Evolutionary conservation across 176 grass and related monocot species (phyloP).

Genomic region (Urochloa ruziziensis): DNA sequence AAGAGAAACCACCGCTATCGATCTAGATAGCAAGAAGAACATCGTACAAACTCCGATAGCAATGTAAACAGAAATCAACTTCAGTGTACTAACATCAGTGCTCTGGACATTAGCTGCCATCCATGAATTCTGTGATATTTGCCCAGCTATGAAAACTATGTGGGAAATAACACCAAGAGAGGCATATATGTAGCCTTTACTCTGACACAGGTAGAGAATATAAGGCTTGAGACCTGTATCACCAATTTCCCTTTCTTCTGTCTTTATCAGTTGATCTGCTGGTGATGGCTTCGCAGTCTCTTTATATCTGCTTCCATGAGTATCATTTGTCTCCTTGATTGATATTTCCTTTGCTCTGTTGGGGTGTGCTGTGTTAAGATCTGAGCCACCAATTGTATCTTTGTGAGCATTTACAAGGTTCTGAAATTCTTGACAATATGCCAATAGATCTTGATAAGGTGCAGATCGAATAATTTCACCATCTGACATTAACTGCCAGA

Average conservation of each 20-base stretch:
- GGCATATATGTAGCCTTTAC: constrained; percentile 73
- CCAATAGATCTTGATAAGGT: constrained; percentile 58
- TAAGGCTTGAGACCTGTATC: constrained; percentile 82
- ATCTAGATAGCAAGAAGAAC: constrained; percentile 71
- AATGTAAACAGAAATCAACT: constrained; percentile 80
- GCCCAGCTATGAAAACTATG: constrained; percentile 62
- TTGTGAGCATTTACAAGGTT: constrained; percentile 79
- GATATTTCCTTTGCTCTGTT: constrained; percentile 31
- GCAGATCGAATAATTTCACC: constrained; percentile 62
- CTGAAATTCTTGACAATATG: constrained; percentile 73
- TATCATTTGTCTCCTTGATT: constrained; percentile 40
- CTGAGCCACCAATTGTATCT: constrained; percentile 51
- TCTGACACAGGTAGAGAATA: constrained; percentile 69
- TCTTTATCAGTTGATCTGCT: constrained; percentile 78
- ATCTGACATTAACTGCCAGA: constrained; percentile 81
- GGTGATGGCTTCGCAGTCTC: constrained; percentile 28
- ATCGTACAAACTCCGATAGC: constrained; percentile 59
- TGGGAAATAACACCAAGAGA: constrained; percentile 50
- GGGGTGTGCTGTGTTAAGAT: constrained; percentile 30
- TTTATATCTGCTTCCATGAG: constrained; percentile 27
- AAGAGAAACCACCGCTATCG: constrained; percentile 49
- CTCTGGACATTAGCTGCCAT: constrained; percentile 89
- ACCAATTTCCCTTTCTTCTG: constrained; percentile 85
- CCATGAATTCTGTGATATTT: constrained; percentile 97
- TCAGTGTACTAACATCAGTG: constrained; percentile 58